Evolutionary conservation across 352 stramenopile genomes (phyloP).

Genomic region (Pythium periplocum): DNA sequence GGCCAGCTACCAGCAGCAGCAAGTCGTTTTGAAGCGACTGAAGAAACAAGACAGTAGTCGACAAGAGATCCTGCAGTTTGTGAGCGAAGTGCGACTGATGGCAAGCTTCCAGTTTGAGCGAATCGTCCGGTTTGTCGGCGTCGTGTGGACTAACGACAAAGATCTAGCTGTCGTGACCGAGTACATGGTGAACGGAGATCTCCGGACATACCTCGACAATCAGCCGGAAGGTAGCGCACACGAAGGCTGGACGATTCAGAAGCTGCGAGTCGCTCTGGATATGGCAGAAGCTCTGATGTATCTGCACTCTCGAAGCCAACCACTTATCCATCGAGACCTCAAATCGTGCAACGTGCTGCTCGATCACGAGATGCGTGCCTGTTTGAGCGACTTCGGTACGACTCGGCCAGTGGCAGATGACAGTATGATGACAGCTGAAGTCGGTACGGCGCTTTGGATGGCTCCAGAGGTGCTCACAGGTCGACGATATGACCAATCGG

Average conservation of each 20-base stretch:
- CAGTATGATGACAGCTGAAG: constrained; percentile 40
- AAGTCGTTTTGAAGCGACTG: neutral
- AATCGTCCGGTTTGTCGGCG: constrained; percentile 55
- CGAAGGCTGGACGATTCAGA: constrained; percentile 19
- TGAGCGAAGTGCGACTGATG: constrained; percentile 66
- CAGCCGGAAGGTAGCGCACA: constrained; percentile 14
- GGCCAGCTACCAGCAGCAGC: neutral
- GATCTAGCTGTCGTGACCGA: constrained; percentile 72
- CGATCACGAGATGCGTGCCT: constrained; percentile 28
- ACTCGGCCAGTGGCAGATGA: constrained; percentile 44
- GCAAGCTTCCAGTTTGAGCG: constrained; percentile 57
- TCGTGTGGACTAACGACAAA: constrained; percentile 60
- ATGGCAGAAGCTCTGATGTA: constrained; percentile 72
- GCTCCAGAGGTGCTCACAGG: constrained; percentile 55
- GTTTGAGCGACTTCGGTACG: constrained; percentile 39
- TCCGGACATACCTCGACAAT: constrained; percentile 48
- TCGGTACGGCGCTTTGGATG: constrained; percentile 58
- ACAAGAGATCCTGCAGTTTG: constrained; percentile 60
- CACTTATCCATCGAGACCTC: constrained; percentile 85
- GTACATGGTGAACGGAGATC: constrained; percentile 61
- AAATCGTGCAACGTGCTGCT: constrained; percentile 86
- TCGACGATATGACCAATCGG: constrained; percentile 66
- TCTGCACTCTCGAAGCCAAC: constrained; percentile 71
- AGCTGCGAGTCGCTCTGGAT: constrained; percentile 46
- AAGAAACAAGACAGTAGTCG: neutral